Base-by-base conservation (phyloP, 1,284 basidiomycete species). In the Ustilago cynodontis region DNA sequence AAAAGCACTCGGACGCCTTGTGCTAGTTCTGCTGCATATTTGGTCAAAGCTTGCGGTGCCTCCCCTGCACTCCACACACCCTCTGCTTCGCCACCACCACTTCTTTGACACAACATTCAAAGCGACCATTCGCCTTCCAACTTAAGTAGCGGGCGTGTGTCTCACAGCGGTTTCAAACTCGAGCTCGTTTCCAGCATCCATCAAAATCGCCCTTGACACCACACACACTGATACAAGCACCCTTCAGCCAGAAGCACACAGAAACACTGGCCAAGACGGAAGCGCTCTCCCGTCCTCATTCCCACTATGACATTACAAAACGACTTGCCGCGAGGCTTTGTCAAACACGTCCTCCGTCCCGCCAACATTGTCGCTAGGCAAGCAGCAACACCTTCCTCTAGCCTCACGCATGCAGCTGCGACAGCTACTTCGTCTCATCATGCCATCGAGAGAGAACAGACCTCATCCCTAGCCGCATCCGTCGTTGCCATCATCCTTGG, bases 321-420 rank as follows among this genome's bases (percentile, higher is more conserved):
- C 16, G 66, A 61, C 59, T 41, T 65, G 61, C 70, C 70, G 16
- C 59, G 43, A 39, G 59, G 74, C 69, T 77, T 77, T 33, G 74
- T 59, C 52, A 77, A 72, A 66, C 75, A 73, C 52, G 64, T 73
- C 43, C 71, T 73, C 8, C 75, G 66, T 43, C 61, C 60, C 11
- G 55, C 66, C 37, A 60, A 51, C n/a, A 16, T 70, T n/a, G 61
- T 68, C 41, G 66, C 59, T 16, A 54, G 68, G 47, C 47, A 49
- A 49, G 47, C 26, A 22, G 64, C 53, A 33, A n/a, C n/a, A n/a
- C n/a, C n/a, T n/a, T 31, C 62, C 28, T n/a, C 61, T 22, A 58
- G 24, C 24, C 35, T 59, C 2, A 43, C 67, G 3, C 45, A 54
- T 39, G 39, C 59, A 14, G 41, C 59, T 37, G 22, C 60, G 22